A percentile compares a stretch with the other conserved stretches of the same genome.
These are phyloP conservation scores for Eremothecium cymbalariae DNA, from an alignment of 1,139 yeast species.

Conservation along the genomic window DNA sequence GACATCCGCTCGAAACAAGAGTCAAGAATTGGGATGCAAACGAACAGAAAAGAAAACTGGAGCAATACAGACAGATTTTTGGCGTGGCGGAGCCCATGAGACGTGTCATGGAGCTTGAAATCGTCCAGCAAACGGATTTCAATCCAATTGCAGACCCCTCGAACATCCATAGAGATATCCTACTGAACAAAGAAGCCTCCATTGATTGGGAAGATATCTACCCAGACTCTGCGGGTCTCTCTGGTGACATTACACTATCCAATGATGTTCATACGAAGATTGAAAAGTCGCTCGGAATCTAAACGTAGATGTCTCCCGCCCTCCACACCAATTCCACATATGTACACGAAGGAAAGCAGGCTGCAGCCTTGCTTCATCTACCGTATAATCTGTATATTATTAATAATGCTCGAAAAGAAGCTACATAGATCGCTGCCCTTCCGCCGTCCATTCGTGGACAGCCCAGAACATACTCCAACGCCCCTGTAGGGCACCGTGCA, in stretches of 20 bases:
- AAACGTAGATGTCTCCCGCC: no score
- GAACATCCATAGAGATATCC: slow-evolving; percentile 65
- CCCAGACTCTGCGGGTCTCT: slow-evolving; percentile 32
- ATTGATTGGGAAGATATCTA: slow-evolving; percentile 95
- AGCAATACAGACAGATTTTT: slow-evolving; percentile 70
- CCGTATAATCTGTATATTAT: no score
- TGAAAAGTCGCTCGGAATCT: slow-evolving; percentile 58
- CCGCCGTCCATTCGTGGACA: no score
- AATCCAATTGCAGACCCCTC: slow-evolving; percentile 50
- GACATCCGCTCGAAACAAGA: slow-evolving; percentile 81
- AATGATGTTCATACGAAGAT: slow-evolving; percentile 61
- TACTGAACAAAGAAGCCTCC: slow-evolving; percentile 63
- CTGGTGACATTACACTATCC: slow-evolving; percentile 12
- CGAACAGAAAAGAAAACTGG: slow-evolving; percentile 62
- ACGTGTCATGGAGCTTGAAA: slow-evolving; percentile 73
- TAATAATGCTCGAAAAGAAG: no score
- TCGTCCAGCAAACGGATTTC: slow-evolving; percentile 67
- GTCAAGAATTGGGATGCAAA: slow-evolving; percentile 73
- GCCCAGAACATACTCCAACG: no score
- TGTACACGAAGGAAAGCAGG: no score
- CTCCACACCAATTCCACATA: no score
- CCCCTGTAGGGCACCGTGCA: no score
- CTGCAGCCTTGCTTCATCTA: no score
- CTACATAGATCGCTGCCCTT: no score
- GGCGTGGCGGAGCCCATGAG: slow-evolving; percentile 81